phyloP scores from a whole-genome alignment of 352 stramenopile genomes.

The Phytopythium boreale region DNA sequence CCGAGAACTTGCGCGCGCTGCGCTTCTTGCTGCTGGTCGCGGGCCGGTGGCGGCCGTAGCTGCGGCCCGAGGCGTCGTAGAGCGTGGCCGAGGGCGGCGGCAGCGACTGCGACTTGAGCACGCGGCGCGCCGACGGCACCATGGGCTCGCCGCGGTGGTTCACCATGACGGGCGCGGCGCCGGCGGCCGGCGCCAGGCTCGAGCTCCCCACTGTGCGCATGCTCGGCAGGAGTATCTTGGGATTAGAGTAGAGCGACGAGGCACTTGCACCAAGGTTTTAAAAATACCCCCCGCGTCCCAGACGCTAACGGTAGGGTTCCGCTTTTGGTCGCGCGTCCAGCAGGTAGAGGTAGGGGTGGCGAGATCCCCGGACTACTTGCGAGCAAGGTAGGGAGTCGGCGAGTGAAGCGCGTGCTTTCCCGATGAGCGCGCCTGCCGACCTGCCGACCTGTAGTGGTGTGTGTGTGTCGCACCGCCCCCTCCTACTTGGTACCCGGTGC shows the following conservation, averaged over 20 bases:
- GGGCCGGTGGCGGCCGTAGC: background rate
- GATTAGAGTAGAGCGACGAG: background rate
- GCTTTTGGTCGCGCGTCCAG: background rate
- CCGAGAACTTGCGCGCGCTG: constrained; percentile 28
- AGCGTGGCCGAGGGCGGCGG: constrained; percentile 4
- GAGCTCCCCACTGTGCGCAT: constrained; percentile 2
- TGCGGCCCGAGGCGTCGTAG: background rate
- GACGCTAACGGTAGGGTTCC: background rate
- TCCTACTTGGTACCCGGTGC: background rate
- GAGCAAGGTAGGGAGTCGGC: background rate
- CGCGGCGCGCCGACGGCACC: constrained; percentile 21
- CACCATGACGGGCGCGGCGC: constrained; percentile 15
- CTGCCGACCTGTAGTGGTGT: background rate
- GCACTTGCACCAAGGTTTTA: background rate
- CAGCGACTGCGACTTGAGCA: constrained; percentile 4
- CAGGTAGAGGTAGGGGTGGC: background rate
- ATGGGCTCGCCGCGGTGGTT: constrained; percentile 41
- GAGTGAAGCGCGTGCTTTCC: constrained; percentile 4
- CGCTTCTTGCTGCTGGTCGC: constrained; percentile 26
- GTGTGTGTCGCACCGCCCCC: background rate
- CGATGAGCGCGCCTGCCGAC: constrained; percentile 1
- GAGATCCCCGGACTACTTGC: background rate
- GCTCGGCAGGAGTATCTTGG: background rate
- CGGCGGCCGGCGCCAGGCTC: background rate
- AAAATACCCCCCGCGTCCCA: constrained; percentile 7